A percentile compares a stretch with the other conserved stretches of the same genome.
These are phyloP conservation scores for Fomitopsis betulina DNA, from an alignment of 1,284 basidiomycete genomes.

Conservation along the genomic window DNA sequence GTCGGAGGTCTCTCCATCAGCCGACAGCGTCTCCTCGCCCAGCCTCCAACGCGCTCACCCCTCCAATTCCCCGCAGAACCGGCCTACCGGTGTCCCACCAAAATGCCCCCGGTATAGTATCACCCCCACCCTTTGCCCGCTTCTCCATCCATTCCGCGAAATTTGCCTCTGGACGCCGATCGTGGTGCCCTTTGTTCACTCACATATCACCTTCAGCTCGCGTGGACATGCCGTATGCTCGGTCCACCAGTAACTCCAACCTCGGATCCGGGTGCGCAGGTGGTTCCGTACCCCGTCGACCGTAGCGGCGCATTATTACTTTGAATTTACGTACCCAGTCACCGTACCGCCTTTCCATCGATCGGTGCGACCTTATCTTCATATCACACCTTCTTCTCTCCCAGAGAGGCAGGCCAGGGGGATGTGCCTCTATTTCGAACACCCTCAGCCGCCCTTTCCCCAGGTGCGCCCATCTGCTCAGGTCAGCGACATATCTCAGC, in stretches of 20 bases:
- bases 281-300: background rate
- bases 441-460: slow-evolving; percentile 18
- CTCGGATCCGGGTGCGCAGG: background rate
- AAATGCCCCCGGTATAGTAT: background rate
- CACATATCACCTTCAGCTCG: slow-evolving; percentile 2
- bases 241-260: background rate
- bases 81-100: background rate
- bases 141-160: background rate
- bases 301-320: background rate
- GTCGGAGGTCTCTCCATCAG: slow-evolving; percentile 2
- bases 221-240: background rate
- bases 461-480: slow-evolving; percentile 6
- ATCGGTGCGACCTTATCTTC: slow-evolving; percentile 10
- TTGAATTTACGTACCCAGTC: slow-evolving; percentile 9
- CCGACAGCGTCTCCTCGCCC: slow-evolving; percentile 3
- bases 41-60: background rate
- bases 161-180: background rate
- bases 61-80: background rate
- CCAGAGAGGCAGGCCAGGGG: slow-evolving; percentile 1
- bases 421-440: slow-evolving; percentile 3
- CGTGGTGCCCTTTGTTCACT: background rate
- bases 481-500: slow-evolving; percentile 2
- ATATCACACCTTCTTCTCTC: slow-evolving; percentile 1
- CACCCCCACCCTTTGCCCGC: slow-evolving; percentile 2
- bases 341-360: slow-evolving; percentile 9